Percentiles rank a stretch among this genome's conserved stretches.
Conservation (phyloP, 306 rosid genomes). For the Casuarina equisetifolia region DNA sequence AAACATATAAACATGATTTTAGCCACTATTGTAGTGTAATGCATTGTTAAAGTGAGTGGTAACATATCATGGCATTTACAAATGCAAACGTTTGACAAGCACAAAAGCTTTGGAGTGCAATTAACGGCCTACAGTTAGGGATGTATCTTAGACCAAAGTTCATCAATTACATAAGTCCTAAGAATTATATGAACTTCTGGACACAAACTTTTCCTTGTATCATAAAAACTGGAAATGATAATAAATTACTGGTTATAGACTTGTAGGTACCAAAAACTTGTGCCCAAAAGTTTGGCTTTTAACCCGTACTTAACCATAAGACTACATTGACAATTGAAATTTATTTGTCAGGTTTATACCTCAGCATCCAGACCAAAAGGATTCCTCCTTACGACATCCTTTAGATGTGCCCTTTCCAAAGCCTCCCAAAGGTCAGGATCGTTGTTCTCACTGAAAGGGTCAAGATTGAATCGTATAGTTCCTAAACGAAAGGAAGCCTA, state of each 20-base stretch:
- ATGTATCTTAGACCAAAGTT: neutral
- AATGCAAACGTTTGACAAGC: too few species aligned
- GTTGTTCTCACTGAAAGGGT: slow-evolving; percentile 77
- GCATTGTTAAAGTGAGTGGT: neutral
- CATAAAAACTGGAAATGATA: neutral
- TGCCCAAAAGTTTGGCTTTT: neutral
- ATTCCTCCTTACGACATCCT: slow-evolving; percentile 64
- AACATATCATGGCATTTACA: neutral
- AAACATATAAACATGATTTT: neutral
- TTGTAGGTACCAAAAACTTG: neutral
- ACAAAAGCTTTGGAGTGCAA: neutral
- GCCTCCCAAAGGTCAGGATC: slow-evolving; percentile 93
- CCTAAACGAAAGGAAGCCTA: slow-evolving; percentile 39
- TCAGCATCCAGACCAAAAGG: slow-evolving; percentile 79
- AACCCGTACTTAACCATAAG: neutral
- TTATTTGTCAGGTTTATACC: slow-evolving; percentile 37
- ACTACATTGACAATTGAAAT: slow-evolving; percentile 10
- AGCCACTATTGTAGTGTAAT: neutral
- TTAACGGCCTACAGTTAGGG: neutral
- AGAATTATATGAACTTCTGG: neutral
- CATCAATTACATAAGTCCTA: neutral
- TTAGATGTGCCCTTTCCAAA: slow-evolving; percentile 77
- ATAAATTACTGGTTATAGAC: neutral
- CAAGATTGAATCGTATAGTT: slow-evolving; percentile 80
- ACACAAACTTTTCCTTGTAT: neutral